Conservation (phyloP, 371 early-diverging fungal species). For the Saksenaea oblongispora region DNA sequence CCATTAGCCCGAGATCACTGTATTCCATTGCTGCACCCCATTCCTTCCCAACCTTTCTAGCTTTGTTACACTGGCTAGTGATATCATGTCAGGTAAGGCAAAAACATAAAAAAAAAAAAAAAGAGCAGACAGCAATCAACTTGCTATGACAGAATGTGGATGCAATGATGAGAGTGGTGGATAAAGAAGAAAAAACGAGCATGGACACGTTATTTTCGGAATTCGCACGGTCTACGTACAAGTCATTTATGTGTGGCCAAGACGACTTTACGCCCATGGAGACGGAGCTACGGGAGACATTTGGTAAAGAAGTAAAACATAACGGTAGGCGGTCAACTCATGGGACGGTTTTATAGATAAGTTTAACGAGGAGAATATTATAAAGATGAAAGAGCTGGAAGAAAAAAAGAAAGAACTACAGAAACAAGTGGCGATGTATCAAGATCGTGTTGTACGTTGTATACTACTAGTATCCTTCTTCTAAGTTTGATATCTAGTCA, state of each 20-base stretch:
- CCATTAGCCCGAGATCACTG: slow-evolving; percentile 84
- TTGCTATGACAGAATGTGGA: background rate
- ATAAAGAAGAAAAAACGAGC: slow-evolving; percentile 40
- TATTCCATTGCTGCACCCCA: slow-evolving; percentile 83
- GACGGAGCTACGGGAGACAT: slow-evolving; percentile 23
- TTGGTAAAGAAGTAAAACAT: background rate
- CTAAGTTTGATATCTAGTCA: slow-evolving; percentile 43
- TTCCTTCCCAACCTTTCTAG: slow-evolving; percentile 89
- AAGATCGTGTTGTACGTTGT: slow-evolving; percentile 34
- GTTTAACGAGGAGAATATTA: background rate
- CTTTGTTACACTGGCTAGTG: slow-evolving; percentile 89
- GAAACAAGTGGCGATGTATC: slow-evolving; percentile 33
- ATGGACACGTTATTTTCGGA: slow-evolving; percentile 70
- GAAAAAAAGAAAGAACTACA: slow-evolving; percentile 23
- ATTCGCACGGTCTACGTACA: slow-evolving; percentile 55
- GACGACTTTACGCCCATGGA: slow-evolving; percentile 66
- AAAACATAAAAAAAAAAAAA: slow-evolving; percentile 15
- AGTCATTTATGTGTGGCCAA: slow-evolving; percentile 56
- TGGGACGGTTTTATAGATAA: slow-evolving; percentile 27
- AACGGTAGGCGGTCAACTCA: slow-evolving; percentile 41
- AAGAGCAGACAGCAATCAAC: slow-evolving; percentile 10
- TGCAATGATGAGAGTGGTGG: slow-evolving; percentile 21
- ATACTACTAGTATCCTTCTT: background rate
- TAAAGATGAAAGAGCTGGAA: slow-evolving; percentile 31
- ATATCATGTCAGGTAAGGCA: slow-evolving; percentile 68